A percentile compares a stretch with the other conserved stretches of the same genome.
Conservation (phyloP, 768 basidiomycete genomes). For the Naematelia encephala region DNA sequence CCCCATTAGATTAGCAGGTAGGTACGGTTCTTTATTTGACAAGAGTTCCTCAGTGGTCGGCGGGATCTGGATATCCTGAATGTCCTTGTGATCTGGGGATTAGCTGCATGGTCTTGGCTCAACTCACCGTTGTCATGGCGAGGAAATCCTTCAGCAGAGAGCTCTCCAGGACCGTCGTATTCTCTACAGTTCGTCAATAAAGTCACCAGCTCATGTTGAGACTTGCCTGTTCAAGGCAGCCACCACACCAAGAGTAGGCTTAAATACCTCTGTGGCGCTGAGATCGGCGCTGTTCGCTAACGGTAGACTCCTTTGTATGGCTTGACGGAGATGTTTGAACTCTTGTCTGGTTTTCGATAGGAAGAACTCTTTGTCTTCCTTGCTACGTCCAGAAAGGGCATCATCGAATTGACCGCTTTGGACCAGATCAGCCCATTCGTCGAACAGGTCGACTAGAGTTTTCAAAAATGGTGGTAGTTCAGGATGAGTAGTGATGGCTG, state of each 20-base stretch:
- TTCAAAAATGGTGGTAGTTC: constrained; percentile 8
- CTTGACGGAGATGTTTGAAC: neutral
- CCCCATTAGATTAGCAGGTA: constrained; percentile 61
- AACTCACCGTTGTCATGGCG: constrained; percentile 12
- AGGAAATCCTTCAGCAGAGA: neutral
- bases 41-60: constrained; percentile 68
- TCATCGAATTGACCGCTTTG: neutral
- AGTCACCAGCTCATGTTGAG: neutral
- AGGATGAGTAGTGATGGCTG: constrained; percentile 6
- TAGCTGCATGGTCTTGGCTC: too few relatives aligned
- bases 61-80: constrained; percentile 62
- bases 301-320: neutral
- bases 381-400: neutral
- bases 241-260: constrained; percentile 3
- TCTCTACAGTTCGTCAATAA: constrained; percentile 9
- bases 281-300: neutral
- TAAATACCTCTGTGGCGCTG: neutral
- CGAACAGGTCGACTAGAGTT: neutral
- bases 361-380: constrained; percentile 6
- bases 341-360: neutral
- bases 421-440: constrained; percentile 5
- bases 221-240: constrained; percentile 11
- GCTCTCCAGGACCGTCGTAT: constrained; percentile 11
- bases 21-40: constrained; percentile 56
- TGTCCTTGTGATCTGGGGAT: constrained; percentile 52